A percentile compares a stretch with the other conserved stretches of the same genome.
Conservation (phyloP, 2,329 filamentous ascomycete genomes). For the Samsoniella hepiali region DNA sequence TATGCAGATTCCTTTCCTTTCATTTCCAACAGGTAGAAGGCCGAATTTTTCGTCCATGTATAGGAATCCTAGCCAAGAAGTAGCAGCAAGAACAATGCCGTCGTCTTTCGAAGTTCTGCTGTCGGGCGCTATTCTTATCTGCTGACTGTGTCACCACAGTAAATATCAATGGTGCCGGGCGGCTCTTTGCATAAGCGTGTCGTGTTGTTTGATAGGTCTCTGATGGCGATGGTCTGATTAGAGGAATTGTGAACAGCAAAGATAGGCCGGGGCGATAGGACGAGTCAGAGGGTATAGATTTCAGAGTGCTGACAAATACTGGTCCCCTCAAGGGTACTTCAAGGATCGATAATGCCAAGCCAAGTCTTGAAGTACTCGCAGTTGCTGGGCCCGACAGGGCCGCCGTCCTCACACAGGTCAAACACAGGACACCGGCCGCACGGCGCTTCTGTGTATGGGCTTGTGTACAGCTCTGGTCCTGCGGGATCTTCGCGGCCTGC, state of each 20-base stretch:
- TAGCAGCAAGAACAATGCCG: not conserved
- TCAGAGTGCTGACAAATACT: not conserved
- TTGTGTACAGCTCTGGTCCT: constrained; percentile 48
- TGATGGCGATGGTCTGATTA: too few species aligned
- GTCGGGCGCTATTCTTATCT: not conserved
- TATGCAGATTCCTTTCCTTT: not conserved
- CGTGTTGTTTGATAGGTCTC: too few species aligned
- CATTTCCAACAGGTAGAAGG: not conserved
- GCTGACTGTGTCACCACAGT: not conserved
- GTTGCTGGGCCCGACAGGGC: constrained; percentile 82
- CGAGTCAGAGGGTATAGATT: not conserved
- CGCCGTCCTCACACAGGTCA: constrained; percentile 85
- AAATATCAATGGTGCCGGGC: too few species aligned
- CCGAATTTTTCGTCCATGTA: not conserved
- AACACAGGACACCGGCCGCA: constrained; percentile 93
- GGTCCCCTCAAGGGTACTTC: not conserved
- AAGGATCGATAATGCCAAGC: constrained; percentile 52
- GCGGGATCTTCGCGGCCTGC: constrained; percentile 37
- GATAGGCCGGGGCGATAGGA: not conserved
- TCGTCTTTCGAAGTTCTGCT: not conserved
- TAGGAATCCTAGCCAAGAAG: not conserved
- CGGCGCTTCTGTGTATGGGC: constrained; percentile 82
- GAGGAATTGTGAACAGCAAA: too few species aligned
- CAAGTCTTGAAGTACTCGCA: constrained; percentile 91
- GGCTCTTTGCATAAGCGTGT: too few species aligned